phyloP scores from a whole-genome alignment of 768 basidiomycete genomes.

The Coprinopsis marcescibilis region DNA sequence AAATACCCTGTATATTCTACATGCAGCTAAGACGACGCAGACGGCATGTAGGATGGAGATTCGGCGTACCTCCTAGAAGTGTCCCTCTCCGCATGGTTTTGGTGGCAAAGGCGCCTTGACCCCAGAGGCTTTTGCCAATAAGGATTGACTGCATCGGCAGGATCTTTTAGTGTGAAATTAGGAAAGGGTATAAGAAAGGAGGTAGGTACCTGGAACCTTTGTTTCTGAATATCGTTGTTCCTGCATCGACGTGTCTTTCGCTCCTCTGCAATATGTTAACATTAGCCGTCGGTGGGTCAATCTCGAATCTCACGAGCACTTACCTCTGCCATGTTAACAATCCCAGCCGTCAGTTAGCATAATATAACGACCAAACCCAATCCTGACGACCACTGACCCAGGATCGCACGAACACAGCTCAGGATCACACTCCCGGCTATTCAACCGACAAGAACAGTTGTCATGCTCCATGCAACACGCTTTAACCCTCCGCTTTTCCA shows the following conservation, averaged over 20 bases:
- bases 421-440: slow-evolving; percentile 62
- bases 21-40: no score
- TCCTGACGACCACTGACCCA: no score
- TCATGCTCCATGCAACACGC: slow-evolving; percentile 15
- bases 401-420: no score
- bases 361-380: no score
- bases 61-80: slow-evolving; percentile 29
- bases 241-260: slow-evolving; percentile 32
- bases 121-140: slow-evolving; percentile 38
- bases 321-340: slow-evolving; percentile 39
- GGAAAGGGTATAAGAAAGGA: background rate
- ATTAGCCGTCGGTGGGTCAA: slow-evolving; percentile 17
- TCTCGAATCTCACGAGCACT: slow-evolving; percentile 34
- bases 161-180: slow-evolving; percentile 5
- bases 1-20: no score
- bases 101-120: slow-evolving; percentile 48
- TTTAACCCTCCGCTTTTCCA: no score
- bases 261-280: background rate
- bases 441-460: slow-evolving; percentile 51
- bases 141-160: slow-evolving; percentile 28
- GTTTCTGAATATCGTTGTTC: slow-evolving; percentile 46
- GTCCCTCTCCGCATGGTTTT: slow-evolving; percentile 37
- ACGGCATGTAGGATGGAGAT: no score
- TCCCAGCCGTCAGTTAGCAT: no score
- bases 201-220: slow-evolving; percentile 34